Base-by-base conservation (phyloP, 2,329 filamentous ascomycete species). In the Curvularia hawaiiensis region DNA sequence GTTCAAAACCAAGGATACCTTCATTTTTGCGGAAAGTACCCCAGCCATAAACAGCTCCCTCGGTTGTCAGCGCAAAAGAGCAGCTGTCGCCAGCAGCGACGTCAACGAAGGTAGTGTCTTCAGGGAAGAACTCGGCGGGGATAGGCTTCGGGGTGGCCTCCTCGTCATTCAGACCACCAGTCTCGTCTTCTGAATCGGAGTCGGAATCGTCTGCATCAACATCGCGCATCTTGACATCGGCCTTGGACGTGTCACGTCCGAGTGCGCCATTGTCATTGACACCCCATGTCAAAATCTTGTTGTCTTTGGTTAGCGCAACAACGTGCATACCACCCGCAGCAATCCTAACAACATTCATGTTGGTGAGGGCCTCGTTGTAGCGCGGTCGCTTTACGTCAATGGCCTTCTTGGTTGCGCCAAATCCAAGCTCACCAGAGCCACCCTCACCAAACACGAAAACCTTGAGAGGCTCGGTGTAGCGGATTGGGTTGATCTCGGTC, bases 241-340 rank as follows among this genome's bases (percentile, higher is more conserved):
- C 72, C 83, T 87, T 89, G 12, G 79, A 79, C 3, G 90, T 93
- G 71, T 90, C 85, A 70, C 91, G 84, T 41, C 91, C 91, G 38
- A 96, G 83, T 9, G 91, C 90, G 61, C 90, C 89, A 70, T 92
- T 88, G 71, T 96, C 91, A 72, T 95, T 95, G 66, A 95, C 91
- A 52, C 91, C 91, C 91, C 91, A 96, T 28, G 90, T 92, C 52
- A 92, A 79, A 65, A 96, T 90, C 78, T 88, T 88, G 80, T 92
- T 91, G 75, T 94, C 89, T 65, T 88, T 84, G 49, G 91, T 94
- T 51, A 95, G 79, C 3, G 88, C 90, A 61, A 90, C 81, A 51
- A 84, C 87, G 77, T 96, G 91, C 90, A 96, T 94, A 55, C 90
- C 91, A 59, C 91, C 91, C 59, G 88, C 87, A 50, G 90, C 87